These are phyloP conservation scores for Russula dissimulans DNA, from an alignment of 768 basidiomycete genomes.

Conservation along the genomic window DNA sequence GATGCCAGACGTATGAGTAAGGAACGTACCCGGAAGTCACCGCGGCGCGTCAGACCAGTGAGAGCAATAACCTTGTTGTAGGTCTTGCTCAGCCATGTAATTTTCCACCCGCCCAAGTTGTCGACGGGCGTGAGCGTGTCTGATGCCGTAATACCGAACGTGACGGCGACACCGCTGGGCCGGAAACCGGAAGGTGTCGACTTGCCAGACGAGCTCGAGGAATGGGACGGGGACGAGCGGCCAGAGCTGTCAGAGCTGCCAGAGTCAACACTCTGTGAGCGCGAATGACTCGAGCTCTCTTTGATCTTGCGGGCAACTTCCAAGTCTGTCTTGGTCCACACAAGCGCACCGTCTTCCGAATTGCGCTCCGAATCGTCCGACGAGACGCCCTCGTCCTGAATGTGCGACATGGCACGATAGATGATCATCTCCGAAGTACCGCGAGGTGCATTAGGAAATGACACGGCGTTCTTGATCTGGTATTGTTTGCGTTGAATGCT, in stretches of 20 bases:
- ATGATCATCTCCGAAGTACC: conserved; percentile 48
- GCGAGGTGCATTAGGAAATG: conserved; percentile 44
- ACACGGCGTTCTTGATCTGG: conserved; percentile 47
- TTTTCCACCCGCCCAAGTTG: conserved; percentile 41
- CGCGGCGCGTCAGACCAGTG: conserved; percentile 34
- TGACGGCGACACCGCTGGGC: conserved; percentile 29
- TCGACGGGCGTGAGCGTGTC: conserved; percentile 31
- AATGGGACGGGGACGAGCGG: neutral
- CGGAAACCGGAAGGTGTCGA: conserved; percentile 16
- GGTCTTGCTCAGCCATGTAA: conserved; percentile 35
- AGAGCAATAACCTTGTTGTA: conserved; percentile 34
- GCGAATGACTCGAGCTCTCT: neutral
- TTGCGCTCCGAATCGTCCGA: neutral
- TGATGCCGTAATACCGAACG: conserved; percentile 42
- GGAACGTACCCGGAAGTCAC: conserved; percentile 36
- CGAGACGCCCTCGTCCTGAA: conserved; percentile 27
- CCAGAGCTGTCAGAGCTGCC: neutral
- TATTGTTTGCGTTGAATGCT: conserved; percentile 36
- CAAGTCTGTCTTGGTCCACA: conserved; percentile 1
- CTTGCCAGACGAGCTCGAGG: neutral
- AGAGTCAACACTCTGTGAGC: conserved; percentile 7
- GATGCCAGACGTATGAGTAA: neutral
- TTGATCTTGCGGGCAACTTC: conserved; percentile 3
- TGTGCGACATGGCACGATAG: conserved; percentile 35
- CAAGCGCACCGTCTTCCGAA: conserved; percentile 1